Conservation (phyloP, 2,329 filamentous ascomycete genomes). For the Huntiella omanensis region DNA sequence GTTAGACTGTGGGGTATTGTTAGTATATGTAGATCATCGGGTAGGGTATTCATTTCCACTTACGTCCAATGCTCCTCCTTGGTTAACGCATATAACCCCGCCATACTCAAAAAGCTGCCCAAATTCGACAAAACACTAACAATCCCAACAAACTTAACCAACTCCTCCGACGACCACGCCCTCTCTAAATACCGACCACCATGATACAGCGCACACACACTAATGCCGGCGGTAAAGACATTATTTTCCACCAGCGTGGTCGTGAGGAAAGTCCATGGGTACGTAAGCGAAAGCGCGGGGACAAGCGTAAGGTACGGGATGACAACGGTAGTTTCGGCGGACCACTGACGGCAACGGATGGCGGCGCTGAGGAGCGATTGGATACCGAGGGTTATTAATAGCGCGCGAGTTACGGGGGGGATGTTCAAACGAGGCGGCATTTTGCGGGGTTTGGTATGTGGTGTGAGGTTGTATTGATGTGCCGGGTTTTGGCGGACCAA, state of each 20-base stretch:
- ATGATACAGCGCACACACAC: slow-evolving; percentile 65
- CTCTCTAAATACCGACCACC: slow-evolving; percentile 89
- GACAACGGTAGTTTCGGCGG: slow-evolving; percentile 42
- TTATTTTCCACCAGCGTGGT: slow-evolving; percentile 86
- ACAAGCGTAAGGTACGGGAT: slow-evolving; percentile 79
- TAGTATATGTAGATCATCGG: not conserved
- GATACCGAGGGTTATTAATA: slow-evolving; percentile 54
- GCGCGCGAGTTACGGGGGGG: slow-evolving; percentile 70
- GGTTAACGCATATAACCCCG: slow-evolving; percentile 54
- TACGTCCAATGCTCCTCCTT: slow-evolving; percentile 51
- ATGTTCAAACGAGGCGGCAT: slow-evolving; percentile 81
- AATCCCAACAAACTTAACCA: slow-evolving; percentile 74
- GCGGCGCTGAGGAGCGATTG: slow-evolving; percentile 70
- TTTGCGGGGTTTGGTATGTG: slow-evolving; percentile 15
- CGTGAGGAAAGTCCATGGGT: slow-evolving; percentile 82
- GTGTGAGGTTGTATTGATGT: too few species aligned
- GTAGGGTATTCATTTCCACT: slow-evolving; percentile 17
- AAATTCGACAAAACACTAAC: slow-evolving; percentile 65
- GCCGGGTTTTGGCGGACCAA: too few species aligned
- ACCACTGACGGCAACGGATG: slow-evolving; percentile 55
- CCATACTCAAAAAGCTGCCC: slow-evolving; percentile 52
- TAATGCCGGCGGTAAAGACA: slow-evolving; percentile 64
- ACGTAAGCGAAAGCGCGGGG: slow-evolving; percentile 63
- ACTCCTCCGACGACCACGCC: slow-evolving; percentile 83
- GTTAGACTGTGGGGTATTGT: slow-evolving; percentile 38